These are phyloP conservation scores for Cladosporium sphaerospermum DNA, from an alignment of 2,329 filamentous ascomycete species.

Conservation along the genomic window DNA sequence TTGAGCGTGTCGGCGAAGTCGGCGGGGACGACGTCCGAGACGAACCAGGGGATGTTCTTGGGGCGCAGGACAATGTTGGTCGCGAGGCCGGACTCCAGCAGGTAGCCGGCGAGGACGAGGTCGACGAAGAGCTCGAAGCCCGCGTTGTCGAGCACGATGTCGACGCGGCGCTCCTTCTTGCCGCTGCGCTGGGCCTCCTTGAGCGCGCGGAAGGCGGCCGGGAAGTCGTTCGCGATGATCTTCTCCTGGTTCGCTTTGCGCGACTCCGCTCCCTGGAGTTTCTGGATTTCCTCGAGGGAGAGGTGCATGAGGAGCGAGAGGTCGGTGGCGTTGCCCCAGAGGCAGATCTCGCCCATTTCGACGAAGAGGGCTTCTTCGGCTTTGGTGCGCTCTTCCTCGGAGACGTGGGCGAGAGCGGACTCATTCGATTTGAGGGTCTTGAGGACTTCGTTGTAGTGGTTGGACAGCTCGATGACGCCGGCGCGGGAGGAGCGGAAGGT, in stretches of 20 bases:
- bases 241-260: conserved; percentile 85
- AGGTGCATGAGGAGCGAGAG: conserved; percentile 83
- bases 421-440: conserved; percentile 55
- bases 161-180: conserved; percentile 68
- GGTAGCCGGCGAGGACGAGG: conserved; percentile 81
- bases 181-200: conserved; percentile 60
- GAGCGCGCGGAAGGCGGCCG: conserved; percentile 62
- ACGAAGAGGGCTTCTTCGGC: conserved; percentile 74
- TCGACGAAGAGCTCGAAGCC: conserved; percentile 98
- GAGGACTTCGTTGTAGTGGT: conserved; percentile 69
- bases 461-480: conserved; percentile 74
- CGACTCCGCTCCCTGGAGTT: conserved; percentile 82
- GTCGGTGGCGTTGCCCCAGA: conserved; percentile 97
- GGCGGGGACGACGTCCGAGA: conserved; percentile 82
- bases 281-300: conserved; percentile 93
- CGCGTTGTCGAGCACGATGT: conserved; percentile 94
- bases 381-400: conserved; percentile 51
- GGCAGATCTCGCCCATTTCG: conserved; percentile 93
- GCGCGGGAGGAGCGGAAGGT: conserved; percentile 89
- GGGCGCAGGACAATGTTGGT: conserved; percentile 84
- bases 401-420: conserved; percentile 36
- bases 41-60: conserved; percentile 96
- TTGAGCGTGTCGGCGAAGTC: conserved; percentile 81
- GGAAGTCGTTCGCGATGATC: conserved; percentile 82
- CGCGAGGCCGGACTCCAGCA: conserved; percentile 76